Base-by-base conservation (phyloP, 2,329 filamentous ascomycete genomes). In the Septoria petroselini region DNA sequence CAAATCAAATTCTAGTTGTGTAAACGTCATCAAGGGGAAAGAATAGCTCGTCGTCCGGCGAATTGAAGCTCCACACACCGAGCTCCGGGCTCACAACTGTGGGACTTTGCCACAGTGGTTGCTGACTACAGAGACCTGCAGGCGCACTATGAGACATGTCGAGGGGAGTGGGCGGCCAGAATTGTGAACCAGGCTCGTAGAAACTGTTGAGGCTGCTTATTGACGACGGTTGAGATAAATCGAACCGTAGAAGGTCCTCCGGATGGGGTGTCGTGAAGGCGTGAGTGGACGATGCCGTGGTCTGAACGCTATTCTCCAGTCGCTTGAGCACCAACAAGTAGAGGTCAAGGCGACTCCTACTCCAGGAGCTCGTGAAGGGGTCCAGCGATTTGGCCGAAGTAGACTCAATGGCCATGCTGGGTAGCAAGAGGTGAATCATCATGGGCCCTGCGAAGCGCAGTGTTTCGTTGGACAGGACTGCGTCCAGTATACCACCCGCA, bases 341-440 rank as follows among this genome's bases (percentile, higher is more conserved):
- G 17, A 52, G 50, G 11, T 54, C 52, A 7, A 54, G 37, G 15
- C 50, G 50, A 18, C 47, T 54, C 23, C 46, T 27, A 31, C 52
- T 52, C 35, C 50, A 48, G 3, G 45, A 48, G 11, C 52, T 50
- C 14, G 52, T 48, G 23, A 54, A 48, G 3, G 21, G 48, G 18
- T 49, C 48, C 6, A 35, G 27, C 11, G 52, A 54, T 34, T 42
- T 42, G 6, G 52, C 45, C 31, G 52, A 46, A 14, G 49, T 29
- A 9, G 48, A 39, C 17, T 54, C 48, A 7, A 54, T 41, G n/a
- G 50, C 42, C 52, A 54, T 54, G 33, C 48, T 50, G 8, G 52
- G 52, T 15, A 54, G 31, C 11, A 54, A 35, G 12, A 54, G 48
- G 8, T 48, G 52, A 17, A 51, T 40, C n/a, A 50, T 54, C 30